Conservation (phyloP, 805 yeast genomes). For the Metschnikowia vanudenii region DNA sequence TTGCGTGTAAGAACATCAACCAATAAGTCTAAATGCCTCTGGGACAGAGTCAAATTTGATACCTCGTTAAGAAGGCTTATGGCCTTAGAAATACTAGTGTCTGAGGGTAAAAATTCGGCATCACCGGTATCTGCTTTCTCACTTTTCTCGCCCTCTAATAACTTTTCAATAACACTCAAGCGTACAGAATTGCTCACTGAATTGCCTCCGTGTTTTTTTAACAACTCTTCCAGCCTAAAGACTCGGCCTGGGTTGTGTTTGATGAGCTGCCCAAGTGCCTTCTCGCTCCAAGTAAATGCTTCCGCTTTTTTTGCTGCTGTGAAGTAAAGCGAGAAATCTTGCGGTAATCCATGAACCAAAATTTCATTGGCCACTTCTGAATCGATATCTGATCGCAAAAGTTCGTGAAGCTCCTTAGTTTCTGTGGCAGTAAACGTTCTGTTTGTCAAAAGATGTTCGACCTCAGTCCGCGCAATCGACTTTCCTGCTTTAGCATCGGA, state of each 20-base stretch:
- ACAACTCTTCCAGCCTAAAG: conserved; percentile 48
- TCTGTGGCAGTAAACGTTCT: conserved; percentile 4
- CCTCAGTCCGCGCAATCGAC: neutral
- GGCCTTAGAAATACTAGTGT: conserved; percentile 15
- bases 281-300: conserved; percentile 16
- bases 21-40: neutral
- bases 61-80: conserved; percentile 12
- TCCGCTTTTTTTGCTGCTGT: conserved; percentile 17
- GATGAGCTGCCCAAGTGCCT: conserved; percentile 15
- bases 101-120: conserved; percentile 20
- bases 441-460: conserved; percentile 2
- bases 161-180: conserved; percentile 31
- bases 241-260: conserved; percentile 54
- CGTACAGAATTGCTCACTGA: conserved; percentile 25
- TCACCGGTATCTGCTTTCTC: conserved; percentile 35
- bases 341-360: conserved; percentile 21
- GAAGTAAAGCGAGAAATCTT: conserved; percentile 31
- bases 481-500: conserved; percentile 3
- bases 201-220: conserved; percentile 25
- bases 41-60: neutral
- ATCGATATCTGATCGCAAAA: conserved; percentile 1
- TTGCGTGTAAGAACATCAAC: conserved; percentile 9
- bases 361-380: conserved; percentile 20
- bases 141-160: conserved; percentile 37
- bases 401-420: conserved; percentile 10